Evolutionary conservation across 371 early-diverging fungal species (phyloP).

Genomic region (Actinomortierella ambigua): DNA sequence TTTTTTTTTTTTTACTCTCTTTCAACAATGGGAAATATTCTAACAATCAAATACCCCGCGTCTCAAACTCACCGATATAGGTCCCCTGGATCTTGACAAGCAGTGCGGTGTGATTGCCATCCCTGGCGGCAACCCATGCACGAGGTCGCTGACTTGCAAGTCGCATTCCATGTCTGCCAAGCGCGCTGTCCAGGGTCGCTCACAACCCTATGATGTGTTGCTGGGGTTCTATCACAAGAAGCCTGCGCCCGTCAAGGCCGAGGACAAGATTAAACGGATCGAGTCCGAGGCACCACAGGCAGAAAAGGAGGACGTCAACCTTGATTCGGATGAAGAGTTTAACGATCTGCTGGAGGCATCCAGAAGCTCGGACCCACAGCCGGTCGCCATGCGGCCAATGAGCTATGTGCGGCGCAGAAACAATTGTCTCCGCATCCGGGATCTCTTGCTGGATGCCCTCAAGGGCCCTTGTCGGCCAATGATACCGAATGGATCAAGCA

Average conservation of each 20-base stretch:
- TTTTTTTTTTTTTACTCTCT: neutral
- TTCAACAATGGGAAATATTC: too few relatives aligned
- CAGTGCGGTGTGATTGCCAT: slow-evolving; percentile 79
- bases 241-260: slow-evolving; percentile 52
- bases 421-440: slow-evolving; percentile 64
- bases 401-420: slow-evolving; percentile 64
- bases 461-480: slow-evolving; percentile 44
- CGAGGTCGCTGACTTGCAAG: slow-evolving; percentile 85
- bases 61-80: too few relatives aligned
- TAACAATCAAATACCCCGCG: too few relatives aligned
- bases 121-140: slow-evolving; percentile 66
- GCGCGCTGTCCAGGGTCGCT: slow-evolving; percentile 76
- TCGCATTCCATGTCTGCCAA: slow-evolving; percentile 86
- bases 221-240: slow-evolving; percentile 74
- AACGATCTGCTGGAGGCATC: slow-evolving; percentile 61
- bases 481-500: slow-evolving; percentile 25
- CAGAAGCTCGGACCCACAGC: slow-evolving; percentile 56
- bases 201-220: slow-evolving; percentile 75
- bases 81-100: slow-evolving; percentile 77
- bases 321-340: slow-evolving; percentile 73
- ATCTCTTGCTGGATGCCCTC: slow-evolving; percentile 70
- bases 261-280: slow-evolving; percentile 28
- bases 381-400: slow-evolving; percentile 59
- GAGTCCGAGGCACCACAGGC: slow-evolving; percentile 43
- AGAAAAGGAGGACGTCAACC: slow-evolving; percentile 43